Evolutionary conservation across 176 grass and related monocot genomes (phyloP), one percentile per base, ranked within the genome.

Genomic region (Chrysopogon serrulatus): DNA sequence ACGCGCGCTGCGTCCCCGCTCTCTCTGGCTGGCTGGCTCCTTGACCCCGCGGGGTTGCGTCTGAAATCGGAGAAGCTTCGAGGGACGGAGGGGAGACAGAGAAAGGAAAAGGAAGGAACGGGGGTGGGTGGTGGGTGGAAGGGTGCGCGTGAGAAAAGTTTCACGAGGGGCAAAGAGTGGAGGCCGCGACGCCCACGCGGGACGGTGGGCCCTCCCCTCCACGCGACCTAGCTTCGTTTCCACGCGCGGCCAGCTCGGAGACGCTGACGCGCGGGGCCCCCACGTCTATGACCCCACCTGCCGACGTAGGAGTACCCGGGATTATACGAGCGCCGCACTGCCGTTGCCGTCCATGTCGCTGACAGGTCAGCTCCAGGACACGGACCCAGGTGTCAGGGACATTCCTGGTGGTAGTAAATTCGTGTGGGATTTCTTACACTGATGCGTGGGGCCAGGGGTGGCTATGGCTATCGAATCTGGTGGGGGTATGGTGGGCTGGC

Each of bases 31-130:
- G 69, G 42, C 35, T 83, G 10, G 56, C 56, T 26, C 56, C 19
- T 21, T 40, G 36, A 69, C 67, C 36, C 35, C n/a, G 6, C 27
- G 28, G 13, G 79, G 63, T 83, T 67, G 83, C 79, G 70, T 76
- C 51, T 44, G 71, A 81, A 57, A 76, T 33, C 40, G 51, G 78
- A 23, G 77, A 89, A 82, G 65, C 65, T 65, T 86, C 82, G 45
- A 28, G 77, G 39, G 16, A 43, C 17, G n/a, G 10, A 3, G 30
- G 56, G 8, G 36, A 19, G 43, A 48, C 34, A 51, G 24, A 34
- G 16, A 13, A n/a, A 24, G n/a, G 6, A 21, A 17, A 27, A 68
- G 62, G 2, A 17, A 14, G 54, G 10, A 17, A 13, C 34, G 16
- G 23, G 23, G 26, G 64, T 15, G n/a, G 4, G 4, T 40, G 24